Evolutionary conservation across 345 rosid genomes (phyloP).

Genomic region (Geranium brycei): DNA sequence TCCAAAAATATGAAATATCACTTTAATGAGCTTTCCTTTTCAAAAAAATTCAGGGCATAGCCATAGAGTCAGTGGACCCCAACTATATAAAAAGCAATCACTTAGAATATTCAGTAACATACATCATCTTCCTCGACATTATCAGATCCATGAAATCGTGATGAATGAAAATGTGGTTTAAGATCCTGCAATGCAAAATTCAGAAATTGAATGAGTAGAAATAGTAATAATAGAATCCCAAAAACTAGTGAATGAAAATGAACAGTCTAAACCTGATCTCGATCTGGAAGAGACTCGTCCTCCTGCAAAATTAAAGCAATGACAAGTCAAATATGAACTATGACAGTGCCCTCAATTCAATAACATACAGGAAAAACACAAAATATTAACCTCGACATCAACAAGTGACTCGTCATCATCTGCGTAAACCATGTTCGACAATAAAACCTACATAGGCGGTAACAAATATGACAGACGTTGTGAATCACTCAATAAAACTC

Average conservation of each 20-base stretch:
- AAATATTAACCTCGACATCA: slow-evolving; percentile 66
- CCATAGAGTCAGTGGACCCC: background rate
- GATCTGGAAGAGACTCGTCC: slow-evolving; percentile 90
- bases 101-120: slow-evolving; percentile 11
- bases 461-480: background rate
- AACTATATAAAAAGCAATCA: slow-evolving; percentile 5
- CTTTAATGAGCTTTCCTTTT: background rate
- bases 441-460: slow-evolving; percentile 44
- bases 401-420: slow-evolving; percentile 83
- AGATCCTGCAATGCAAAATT: slow-evolving; percentile 46
- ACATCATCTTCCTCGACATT: slow-evolving; percentile 68
- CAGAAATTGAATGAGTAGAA: slow-evolving; percentile 5
- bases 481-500: background rate
- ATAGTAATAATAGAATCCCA: background rate
- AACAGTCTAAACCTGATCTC: slow-evolving; percentile 66
- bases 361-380: slow-evolving; percentile 2
- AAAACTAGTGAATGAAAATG: slow-evolving; percentile 5
- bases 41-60: background rate
- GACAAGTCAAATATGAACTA: background rate
- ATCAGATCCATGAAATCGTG: slow-evolving; percentile 84
- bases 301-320: slow-evolving; percentile 48
- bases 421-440: slow-evolving; percentile 91
- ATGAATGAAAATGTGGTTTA: slow-evolving; percentile 91
- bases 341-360: slow-evolving; percentile 1
- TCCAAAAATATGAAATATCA: background rate